Evolutionary conservation across 2,329 filamentous ascomycete genomes (phyloP).

Genomic region (Fusarium nodosum): DNA sequence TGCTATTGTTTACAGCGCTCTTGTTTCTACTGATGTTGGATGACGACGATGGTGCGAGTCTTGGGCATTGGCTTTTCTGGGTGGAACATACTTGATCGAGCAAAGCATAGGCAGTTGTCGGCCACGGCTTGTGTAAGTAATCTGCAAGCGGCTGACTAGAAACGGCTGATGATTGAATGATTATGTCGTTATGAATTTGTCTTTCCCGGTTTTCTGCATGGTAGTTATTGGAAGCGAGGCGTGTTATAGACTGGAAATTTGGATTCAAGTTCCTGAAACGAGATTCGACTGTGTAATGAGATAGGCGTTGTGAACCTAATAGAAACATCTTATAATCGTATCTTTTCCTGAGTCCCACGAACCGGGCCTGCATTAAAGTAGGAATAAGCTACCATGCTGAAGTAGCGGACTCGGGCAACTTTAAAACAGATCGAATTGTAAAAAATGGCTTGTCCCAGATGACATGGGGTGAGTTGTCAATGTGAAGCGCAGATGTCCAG

Average conservation of each 20-base stretch:
- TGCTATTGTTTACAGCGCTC: conserved; percentile 25
- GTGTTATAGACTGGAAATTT: conserved; percentile 36
- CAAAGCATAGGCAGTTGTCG: conserved; percentile 44
- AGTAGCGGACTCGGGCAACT: not conserved
- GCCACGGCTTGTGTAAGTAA: conserved; percentile 48
- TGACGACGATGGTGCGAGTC: conserved; percentile 41
- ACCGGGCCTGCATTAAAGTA: not conserved
- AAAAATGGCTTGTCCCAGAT: conserved; percentile 21
- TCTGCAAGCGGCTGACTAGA: conserved; percentile 46
- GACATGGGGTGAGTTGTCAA: conserved; percentile 41
- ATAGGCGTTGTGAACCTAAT: conserved; percentile 13
- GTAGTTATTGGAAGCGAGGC: conserved; percentile 23
- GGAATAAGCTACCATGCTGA: not conserved
- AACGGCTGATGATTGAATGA: conserved; percentile 52
- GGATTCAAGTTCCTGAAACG: conserved; percentile 17
- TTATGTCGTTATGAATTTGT: conserved; percentile 49
- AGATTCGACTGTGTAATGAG: conserved; percentile 8
- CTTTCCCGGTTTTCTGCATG: conserved; percentile 31
- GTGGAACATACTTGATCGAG: conserved; percentile 48
- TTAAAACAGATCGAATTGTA: conserved; percentile 8
- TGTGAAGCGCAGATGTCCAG: conserved; percentile 38
- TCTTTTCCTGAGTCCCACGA: not conserved
- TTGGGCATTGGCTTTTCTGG: conserved; percentile 43
- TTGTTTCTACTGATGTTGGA: conserved; percentile 32
- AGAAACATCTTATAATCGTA: not conserved